Evolutionary conservation across 148 eudicot genomes (phyloP), one percentile per base, ranked within the genome.

Genomic region (Gaultheria prostrata): DNA sequence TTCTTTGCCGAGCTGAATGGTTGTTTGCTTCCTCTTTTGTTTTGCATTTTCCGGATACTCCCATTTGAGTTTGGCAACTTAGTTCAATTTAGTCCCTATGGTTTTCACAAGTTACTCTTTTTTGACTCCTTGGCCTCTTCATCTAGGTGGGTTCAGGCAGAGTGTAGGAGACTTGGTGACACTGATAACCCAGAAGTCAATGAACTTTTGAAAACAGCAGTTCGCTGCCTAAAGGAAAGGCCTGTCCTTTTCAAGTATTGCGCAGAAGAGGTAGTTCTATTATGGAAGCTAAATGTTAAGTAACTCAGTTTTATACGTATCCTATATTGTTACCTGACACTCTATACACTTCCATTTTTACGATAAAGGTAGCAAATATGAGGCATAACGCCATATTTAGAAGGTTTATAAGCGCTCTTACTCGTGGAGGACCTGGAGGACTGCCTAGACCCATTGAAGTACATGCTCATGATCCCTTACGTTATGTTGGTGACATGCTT

Each of bases 381-480:
- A 94, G 99, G 82, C 99, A 97, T 82, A 93, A 94, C 79, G 98
- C 99, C 78, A 82, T 97, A 81, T 97, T 97, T 80, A 91, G 98
- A 90, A 93, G 97, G 88, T 97, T 97, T 88, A 94, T 97, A 76
- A 94, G 95, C 80, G 99, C 99, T 86, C 95, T 97, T 86, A 97
- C 99, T 75, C 99, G 99, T 88, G 99, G 99, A 82, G 99, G 99
- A 84, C 99, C 99, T 84, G 95, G 98, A 84, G 99, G 99, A 82
- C 85, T 97, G 88, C 99, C 99, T 84, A 91, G 99, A 87, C 98
- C 99, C 88, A 97, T 97, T 85, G 99, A 97, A 90, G 95, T 97
- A 57, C 98, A 97, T 90, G 99, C 99, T 73, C 97, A 97, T 89
- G 99, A 97, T 88, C 99, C 99, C 85, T 91, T 97, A 63, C 94